Percentiles rank a stretch among this genome's conserved stretches.
Evolutionary conservation across 352 stramenopile species (phyloP).

Genomic region (Phytophthora syringae): DNA sequence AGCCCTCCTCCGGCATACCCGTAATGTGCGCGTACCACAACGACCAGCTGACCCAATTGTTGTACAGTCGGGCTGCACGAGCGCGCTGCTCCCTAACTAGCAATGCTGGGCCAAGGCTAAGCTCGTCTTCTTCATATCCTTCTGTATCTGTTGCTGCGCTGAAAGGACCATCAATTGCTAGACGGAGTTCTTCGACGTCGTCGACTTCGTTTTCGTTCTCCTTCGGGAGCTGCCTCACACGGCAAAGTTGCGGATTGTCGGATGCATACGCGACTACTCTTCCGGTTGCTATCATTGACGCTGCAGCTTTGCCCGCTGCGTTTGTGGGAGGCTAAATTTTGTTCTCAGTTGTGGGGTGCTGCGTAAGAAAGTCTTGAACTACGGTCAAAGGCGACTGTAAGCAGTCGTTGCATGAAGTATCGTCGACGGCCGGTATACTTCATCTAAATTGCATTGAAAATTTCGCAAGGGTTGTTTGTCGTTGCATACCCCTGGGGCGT

Average conservation of each 20-base stretch:
- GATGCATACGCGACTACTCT: background rate
- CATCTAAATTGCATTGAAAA: background rate
- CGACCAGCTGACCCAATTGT: slow-evolving; percentile 9
- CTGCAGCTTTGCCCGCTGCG: background rate
- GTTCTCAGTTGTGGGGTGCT: background rate
- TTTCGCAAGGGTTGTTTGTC: background rate
- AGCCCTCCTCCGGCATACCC: slow-evolving; percentile 3
- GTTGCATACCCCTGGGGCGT: background rate
- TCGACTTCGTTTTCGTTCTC: background rate
- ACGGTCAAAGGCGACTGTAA: slow-evolving; percentile 2
- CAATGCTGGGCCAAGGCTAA: background rate
- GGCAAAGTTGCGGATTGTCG: background rate
- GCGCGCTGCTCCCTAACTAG: slow-evolving; percentile 8
- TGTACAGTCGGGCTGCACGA: slow-evolving; percentile 7
- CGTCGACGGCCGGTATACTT: slow-evolving; percentile 12
- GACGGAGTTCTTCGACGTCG: background rate
- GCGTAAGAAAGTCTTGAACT: background rate
- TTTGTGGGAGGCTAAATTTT: background rate
- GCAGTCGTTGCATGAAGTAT: slow-evolving; percentile 16
- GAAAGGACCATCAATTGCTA: background rate
- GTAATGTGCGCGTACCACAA: slow-evolving; percentile 8
- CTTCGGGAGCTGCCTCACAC: slow-evolving; percentile 4
- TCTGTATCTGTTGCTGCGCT: background rate
- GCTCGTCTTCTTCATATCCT: background rate
- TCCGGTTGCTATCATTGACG: slow-evolving; percentile 1